Conservation (phyloP, 768 basidiomycete species). For the Mycena galopus region DNA sequence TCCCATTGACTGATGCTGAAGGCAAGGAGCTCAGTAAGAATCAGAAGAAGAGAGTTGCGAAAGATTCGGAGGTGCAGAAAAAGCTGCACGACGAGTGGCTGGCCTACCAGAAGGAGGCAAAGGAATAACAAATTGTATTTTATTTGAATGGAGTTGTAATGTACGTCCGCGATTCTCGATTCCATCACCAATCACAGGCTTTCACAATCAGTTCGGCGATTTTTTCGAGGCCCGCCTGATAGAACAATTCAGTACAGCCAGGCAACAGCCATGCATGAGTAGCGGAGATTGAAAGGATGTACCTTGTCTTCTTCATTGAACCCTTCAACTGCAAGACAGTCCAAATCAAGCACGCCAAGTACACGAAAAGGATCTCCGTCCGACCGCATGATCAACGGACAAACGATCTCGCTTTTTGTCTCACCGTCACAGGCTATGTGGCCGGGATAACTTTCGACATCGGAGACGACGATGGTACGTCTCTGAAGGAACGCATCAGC, state of each 20-base stretch:
- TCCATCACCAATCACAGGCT: slow-evolving; percentile 71
- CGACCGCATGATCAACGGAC: slow-evolving; percentile 70
- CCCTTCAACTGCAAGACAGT: slow-evolving; percentile 78
- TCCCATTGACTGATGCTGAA: slow-evolving; percentile 87
- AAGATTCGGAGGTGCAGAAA: slow-evolving; percentile 79
- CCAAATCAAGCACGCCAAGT: slow-evolving; percentile 85
- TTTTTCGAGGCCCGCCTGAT: slow-evolving; percentile 71
- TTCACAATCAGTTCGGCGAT: slow-evolving; percentile 76
- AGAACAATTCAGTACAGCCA: neutral
- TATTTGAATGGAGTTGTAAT: slow-evolving; percentile 1
- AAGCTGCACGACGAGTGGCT: slow-evolving; percentile 87
- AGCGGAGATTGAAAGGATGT: slow-evolving; percentile 20
- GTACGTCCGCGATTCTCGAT: slow-evolving; percentile 11
- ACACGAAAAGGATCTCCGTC: slow-evolving; percentile 46
- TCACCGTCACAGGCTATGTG: slow-evolving; percentile 96
- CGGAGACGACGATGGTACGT: slow-evolving; percentile 74
- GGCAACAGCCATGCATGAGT: too few relatives aligned
- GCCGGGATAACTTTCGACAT: slow-evolving; percentile 88
- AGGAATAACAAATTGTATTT: slow-evolving; percentile 13
- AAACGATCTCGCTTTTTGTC: slow-evolving; percentile 92
- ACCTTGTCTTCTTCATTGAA: slow-evolving; percentile 83
- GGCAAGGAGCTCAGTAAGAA: slow-evolving; percentile 91
- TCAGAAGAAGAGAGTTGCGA: slow-evolving; percentile 79
- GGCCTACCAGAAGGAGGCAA: slow-evolving; percentile 64
- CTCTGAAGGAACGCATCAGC: slow-evolving; percentile 77